Base-by-base conservation (phyloP, 2,329 filamentous ascomycete genomes). In the Chrysoporthe puriensis region DNA sequence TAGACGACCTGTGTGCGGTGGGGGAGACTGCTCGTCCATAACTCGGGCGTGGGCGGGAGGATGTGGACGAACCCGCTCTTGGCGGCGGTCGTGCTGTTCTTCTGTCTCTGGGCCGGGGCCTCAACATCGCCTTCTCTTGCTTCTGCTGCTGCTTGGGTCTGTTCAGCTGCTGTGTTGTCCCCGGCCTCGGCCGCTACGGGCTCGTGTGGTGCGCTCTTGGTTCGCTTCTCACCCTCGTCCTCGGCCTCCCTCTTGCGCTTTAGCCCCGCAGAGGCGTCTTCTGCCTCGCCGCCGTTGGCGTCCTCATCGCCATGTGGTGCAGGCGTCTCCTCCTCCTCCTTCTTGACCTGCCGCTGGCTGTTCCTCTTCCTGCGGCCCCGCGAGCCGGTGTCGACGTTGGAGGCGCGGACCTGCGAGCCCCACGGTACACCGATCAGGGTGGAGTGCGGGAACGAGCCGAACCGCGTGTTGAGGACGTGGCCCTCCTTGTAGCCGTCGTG, bases 371-470 rank as follows among this genome's bases (percentile, higher is more conserved):
- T 91, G 63, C 91, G 86, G 44, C 93, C 93, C 73, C 94, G 85
- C n/a, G 93, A 96, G 14, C 94, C 94, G 0, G 94, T 97, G 75
- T 97, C 93, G 66, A 97, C 94, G 43, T 90, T 88, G 1, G 94
- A 97, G 8, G 96, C 96, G 59, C 93, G 86, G 32, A 98, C 90
- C 77, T 98, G 96, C 7, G 92, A 93, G 40, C 96, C 96, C 95
- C 95, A 98, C 54, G 92, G 91, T 64, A 94, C 83, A 5, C 88
- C 84, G 66, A 97, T 85, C 58, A 95, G 80, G 0, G 92, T 94
- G 13, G 87, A 91, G 76, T 95, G 92, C 0, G 92, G 92, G 69
- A 94, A 95, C 0, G 94, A 97, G 61, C 96, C 96, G 75, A 97
- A 99, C 57, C 94, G 90, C 1, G 95, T 99, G 80, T 97, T 98